phyloP scores from a whole-genome alignment of 352 stramenopile species.

The Pythium dissimile region DNA sequence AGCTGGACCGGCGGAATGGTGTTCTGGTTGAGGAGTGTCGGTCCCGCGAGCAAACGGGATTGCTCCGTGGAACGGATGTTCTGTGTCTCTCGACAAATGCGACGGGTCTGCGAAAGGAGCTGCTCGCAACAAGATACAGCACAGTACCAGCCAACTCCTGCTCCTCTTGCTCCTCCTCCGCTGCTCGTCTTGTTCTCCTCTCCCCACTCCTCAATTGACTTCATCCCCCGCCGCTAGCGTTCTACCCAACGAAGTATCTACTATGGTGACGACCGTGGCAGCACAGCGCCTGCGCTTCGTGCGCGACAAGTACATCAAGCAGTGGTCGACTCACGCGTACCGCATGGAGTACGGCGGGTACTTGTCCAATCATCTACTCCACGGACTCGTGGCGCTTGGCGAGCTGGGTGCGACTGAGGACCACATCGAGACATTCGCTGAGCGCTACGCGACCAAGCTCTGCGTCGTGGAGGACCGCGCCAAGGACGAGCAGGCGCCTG shows the following conservation, averaged over 20 bases:
- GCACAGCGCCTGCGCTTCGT: slow-evolving; percentile 9
- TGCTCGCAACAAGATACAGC: no score
- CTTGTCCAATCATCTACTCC: slow-evolving; percentile 37
- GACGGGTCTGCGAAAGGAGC: not conserved
- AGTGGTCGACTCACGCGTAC: slow-evolving; percentile 32
- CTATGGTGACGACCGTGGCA: not conserved
- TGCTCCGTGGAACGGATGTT: no score
- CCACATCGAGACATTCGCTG: slow-evolving; percentile 24
- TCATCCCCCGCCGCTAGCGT: no score
- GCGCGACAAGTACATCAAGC: slow-evolving; percentile 24
- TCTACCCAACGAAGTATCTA: not conserved
- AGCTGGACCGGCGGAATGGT: slow-evolving; percentile 13
- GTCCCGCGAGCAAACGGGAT: not conserved
- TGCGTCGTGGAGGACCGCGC: slow-evolving; percentile 14
- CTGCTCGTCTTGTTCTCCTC: no score
- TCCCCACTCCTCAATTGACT: slow-evolving; percentile 1
- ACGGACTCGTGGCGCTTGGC: slow-evolving; percentile 28
- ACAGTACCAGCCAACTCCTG: no score
- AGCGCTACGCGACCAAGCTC: slow-evolving; percentile 28
- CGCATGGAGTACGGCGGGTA: slow-evolving; percentile 35
- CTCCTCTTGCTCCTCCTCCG: no score
- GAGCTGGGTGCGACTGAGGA: slow-evolving; percentile 23
- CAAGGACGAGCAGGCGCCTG: slow-evolving; percentile 4
- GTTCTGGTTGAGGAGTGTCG: not conserved
- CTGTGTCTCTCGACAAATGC: no score